Evolutionary conservation across 345 rosid species (phyloP), one percentile per base, ranked within the genome.

Genomic region (Cardamine chenopodiifolia): DNA sequence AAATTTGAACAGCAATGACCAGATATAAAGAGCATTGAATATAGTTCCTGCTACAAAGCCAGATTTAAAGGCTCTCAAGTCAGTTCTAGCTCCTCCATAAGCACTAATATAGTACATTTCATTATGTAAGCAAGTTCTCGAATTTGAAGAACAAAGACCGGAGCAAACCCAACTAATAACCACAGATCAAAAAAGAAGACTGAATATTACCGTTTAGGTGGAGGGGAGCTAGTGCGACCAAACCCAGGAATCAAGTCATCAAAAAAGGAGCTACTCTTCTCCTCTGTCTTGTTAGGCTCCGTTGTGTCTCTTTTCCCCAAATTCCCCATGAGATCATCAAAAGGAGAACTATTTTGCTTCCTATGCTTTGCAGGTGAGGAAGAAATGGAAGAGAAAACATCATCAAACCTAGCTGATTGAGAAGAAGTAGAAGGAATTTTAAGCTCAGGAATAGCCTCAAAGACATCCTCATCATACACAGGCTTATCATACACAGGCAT

Each of bases 191-290:
- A 37, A 6, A 26, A 25, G 54, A 69, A 69, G 26, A 56, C 14
- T 20, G 50, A 54, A 37, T 9, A 66, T 52, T 80, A 86, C 89
- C 87, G 80, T 23, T 73, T 50, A 62, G 73, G 7, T 59, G 62
- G 52, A 26, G 91, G 86, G 57, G 90, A 83, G 80, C 78, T 83
- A 78, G 82, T 72, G 59, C 86, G 73, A 68, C 94, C 90, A 70
- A 89, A 90, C 40, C 97, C 94, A 20, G 88, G 85, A 55, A 89
- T 82, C 84, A 91, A 75, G 68, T 91, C 97, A 77, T 88, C 94
- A 54, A 91, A 91, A 49, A 37, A 77, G 0, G 83, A 83, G 17
- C 83, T 75, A 4, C 77, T 65, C 34, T 82, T 80, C 19, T 62
- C 54, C 75, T 75, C 84, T 4, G 61, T 62, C 79, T 66, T 82